These are phyloP conservation scores for Debaryomyces prosopidis DNA, from an alignment of 805 yeast genomes.

Conservation along the genomic window DNA sequence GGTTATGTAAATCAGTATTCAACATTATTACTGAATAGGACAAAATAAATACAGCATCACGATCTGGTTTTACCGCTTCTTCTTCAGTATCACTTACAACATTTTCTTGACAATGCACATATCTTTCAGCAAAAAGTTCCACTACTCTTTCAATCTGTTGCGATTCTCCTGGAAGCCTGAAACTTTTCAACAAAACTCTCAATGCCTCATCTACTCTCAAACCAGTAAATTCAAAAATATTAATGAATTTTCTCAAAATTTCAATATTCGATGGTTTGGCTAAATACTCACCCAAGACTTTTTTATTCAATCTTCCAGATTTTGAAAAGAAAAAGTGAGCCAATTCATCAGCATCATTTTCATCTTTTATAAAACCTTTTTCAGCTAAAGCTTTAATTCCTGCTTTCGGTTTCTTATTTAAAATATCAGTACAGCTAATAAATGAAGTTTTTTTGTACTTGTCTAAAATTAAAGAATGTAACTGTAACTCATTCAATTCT, in stretches of 20 bases:
- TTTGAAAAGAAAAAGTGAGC: constrained; percentile 76
- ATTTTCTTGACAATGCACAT: constrained; percentile 58
- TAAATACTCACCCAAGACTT: constrained; percentile 79
- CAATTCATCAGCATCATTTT: constrained; percentile 55
- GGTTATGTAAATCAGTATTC: constrained; percentile 91
- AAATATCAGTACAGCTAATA: constrained; percentile 68
- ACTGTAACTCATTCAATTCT: constrained; percentile 6
- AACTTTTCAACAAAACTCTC: constrained; percentile 74
- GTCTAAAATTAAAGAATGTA: constrained; percentile 39
- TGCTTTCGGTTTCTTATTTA: constrained; percentile 75
- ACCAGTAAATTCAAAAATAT: constrained; percentile 69
- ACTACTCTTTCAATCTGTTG: constrained; percentile 94
- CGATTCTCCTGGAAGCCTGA: constrained; percentile 95
- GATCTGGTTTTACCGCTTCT: constrained; percentile 61
- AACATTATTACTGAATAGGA: constrained; percentile 92
- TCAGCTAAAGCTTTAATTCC: constrained; percentile 70
- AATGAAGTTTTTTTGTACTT: constrained; percentile 69
- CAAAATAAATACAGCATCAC: constrained; percentile 85
- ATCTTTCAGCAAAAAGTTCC: constrained; percentile 81
- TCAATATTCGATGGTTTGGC: constrained; percentile 71
- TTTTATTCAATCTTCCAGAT: constrained; percentile 83
- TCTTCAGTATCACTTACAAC: constrained; percentile 27
- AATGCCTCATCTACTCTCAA: constrained; percentile 92
- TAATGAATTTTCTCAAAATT: constrained; percentile 64
- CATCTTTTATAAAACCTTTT: constrained; percentile 57